Base-by-base conservation (phyloP, 176 grass and related monocot species). In the Lolium rigidum region DNA sequence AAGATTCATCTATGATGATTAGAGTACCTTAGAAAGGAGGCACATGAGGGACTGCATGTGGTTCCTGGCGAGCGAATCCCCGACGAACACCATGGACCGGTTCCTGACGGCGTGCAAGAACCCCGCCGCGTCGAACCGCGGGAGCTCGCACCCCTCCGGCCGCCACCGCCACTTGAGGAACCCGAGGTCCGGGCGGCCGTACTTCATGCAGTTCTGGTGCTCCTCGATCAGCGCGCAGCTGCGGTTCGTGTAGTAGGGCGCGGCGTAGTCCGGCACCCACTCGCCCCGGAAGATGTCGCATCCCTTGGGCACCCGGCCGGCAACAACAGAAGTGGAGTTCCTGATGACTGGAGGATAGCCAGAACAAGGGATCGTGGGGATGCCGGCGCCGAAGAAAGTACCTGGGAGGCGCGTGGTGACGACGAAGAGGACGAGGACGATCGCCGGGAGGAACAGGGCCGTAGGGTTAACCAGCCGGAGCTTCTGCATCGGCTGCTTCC, bases 11-110 rank as follows among this genome's bases (percentile, higher is more conserved):
- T 7, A 37, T 7, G 35, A 65, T 31, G 14, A 73, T 12, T 7
- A 18, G 7, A 2, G 14, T 83, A 88, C 87, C 39, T 38, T 85
- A 11, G 89, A 80, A 4, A 97, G 25, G 83, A 97, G 89, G 79
- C 94, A 97, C 78, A 97, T 86, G 35, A 94, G 80, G 0, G 94
- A 97, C 67, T 93, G 79, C 73, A 92, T 82, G 18, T 97, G 94
- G 69, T 93, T 97, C 65, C 91, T 84, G 35, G 87, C 94, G 6
- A 97, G 59, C 15, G 94, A 97, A 74, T 97, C 91, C 10, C 94
- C 94, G 0, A 97, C 62, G 64, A 97, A 97, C 10, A 87, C 89
- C 11, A 97, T 22, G 78, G 87, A 77, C 57, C 80, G 91, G 44
- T 77, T 76, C 74, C 80, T 57, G 49, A 90, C 85, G 38, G 54